Evolutionary conservation across 352 stramenopile species (phyloP).

Genomic region (Blastocystis sp.): DNA sequence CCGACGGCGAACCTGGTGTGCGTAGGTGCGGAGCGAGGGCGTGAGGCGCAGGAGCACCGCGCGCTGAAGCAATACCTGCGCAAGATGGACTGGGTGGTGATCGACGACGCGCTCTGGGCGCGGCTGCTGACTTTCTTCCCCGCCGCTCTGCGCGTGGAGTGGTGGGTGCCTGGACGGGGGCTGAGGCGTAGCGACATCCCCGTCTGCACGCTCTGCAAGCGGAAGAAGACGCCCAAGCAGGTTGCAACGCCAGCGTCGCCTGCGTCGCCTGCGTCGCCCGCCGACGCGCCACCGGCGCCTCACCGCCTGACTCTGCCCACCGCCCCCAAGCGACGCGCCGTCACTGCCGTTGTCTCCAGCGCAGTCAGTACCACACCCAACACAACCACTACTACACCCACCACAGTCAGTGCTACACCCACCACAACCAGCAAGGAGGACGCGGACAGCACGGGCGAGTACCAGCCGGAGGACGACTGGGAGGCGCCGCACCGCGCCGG

Average conservation of each 20-base stretch:
- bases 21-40: background rate
- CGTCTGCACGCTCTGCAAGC: background rate
- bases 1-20: constrained; percentile 23
- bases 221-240: background rate
- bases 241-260: background rate
- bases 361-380: too few relatives aligned
- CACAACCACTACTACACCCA: too few relatives aligned
- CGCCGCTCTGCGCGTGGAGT: background rate
- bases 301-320: too few relatives aligned
- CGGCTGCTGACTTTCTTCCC: constrained; percentile 10
- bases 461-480: background rate
- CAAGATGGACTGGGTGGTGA: background rate
- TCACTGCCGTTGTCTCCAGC: background rate
- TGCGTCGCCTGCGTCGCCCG: too few relatives aligned
- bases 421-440: background rate
- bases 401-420: too few relatives aligned
- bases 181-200: background rate
- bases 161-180: background rate
- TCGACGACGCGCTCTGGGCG: background rate
- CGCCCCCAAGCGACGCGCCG: too few relatives aligned
- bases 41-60: constrained; percentile 8
- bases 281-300: too few relatives aligned
- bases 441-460: background rate
- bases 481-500: background rate
- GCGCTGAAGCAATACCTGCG: constrained; percentile 33